These are phyloP conservation scores for Eimeria maxima DNA, from an alignment of 169 alveolate species.

Conservation along the genomic window DNA sequence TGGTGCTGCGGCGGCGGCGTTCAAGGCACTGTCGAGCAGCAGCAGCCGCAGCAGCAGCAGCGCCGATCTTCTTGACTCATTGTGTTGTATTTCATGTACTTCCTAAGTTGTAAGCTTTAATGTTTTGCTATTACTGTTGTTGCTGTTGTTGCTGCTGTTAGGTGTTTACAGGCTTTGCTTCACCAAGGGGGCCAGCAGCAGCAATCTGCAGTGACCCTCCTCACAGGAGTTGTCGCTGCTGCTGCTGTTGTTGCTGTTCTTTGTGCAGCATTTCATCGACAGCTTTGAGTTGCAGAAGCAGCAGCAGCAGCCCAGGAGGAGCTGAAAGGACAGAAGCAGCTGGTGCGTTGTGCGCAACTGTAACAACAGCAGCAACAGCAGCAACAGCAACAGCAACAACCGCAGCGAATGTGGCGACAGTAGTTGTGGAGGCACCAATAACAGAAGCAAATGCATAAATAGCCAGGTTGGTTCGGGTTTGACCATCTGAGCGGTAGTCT, in stretches of 20 bases:
- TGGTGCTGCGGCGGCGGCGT: conserved; percentile 18
- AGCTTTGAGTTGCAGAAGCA: too few species aligned
- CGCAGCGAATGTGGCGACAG: not conserved
- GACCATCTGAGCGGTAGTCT: not conserved
- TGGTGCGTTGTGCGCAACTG: not conserved
- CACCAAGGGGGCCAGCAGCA: too few species aligned
- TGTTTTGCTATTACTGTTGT: not conserved
- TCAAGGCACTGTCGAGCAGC: not conserved
- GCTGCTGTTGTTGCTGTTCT: too few species aligned
- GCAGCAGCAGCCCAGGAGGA: too few species aligned
- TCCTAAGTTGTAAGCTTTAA: not conserved
- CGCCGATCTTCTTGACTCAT: not conserved
- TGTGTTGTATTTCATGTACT: too few species aligned
- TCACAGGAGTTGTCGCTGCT: too few species aligned
- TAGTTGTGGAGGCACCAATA: not conserved
- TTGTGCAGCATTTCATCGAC: too few species aligned
- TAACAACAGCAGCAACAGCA: not conserved
- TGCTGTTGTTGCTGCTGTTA: not conserved
- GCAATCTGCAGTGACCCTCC: too few species aligned
- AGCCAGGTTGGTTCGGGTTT: too few species aligned
- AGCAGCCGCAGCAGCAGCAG: conserved; percentile 14
- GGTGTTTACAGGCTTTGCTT: too few species aligned
- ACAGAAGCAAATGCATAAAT: too few species aligned
- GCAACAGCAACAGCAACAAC: not conserved
- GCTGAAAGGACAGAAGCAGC: not conserved